phyloP scores from a whole-genome alignment of 495 filamentous ascomycete genomes.

The Pseudomonodictys pantanalensis region DNA sequence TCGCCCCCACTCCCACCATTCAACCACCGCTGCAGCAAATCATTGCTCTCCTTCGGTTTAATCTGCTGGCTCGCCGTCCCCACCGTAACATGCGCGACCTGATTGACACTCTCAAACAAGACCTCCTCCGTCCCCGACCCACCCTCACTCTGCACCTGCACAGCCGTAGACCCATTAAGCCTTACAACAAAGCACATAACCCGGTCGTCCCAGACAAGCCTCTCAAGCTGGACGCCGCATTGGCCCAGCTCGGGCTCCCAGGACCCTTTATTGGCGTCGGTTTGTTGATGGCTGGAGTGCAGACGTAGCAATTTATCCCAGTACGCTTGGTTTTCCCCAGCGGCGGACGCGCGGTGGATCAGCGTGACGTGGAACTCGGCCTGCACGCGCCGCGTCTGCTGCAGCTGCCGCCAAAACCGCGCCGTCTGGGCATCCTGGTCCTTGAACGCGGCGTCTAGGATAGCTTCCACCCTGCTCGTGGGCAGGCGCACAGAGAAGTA shows the following conservation, averaged over 20 bases:
- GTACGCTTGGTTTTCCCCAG: constrained; percentile 56
- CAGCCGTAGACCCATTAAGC: constrained; percentile 45
- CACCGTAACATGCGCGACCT: constrained; percentile 82
- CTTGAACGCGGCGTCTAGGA: constrained; percentile 68
- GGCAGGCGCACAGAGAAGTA: constrained; percentile 75
- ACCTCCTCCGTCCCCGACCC: constrained; percentile 42
- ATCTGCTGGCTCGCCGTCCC: constrained; percentile 69
- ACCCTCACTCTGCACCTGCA: constrained; percentile 14
- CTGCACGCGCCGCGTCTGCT: constrained; percentile 71
- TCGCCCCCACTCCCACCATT: constrained; percentile 49
- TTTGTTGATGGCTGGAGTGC: constrained; percentile 26
- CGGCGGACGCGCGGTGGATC: constrained; percentile 68
- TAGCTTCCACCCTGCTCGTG: constrained; percentile 53
- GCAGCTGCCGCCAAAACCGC: constrained; percentile 72
- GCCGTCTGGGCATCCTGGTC: constrained; percentile 47
- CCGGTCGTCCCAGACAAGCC: constrained; percentile 73
- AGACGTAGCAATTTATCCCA: constrained; percentile 65
- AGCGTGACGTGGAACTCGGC: constrained; percentile 89
- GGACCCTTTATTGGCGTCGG: neutral
- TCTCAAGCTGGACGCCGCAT: constrained; percentile 59
- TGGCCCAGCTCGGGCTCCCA: constrained; percentile 48
- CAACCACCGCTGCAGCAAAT: constrained; percentile 69
- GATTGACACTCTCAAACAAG: constrained; percentile 68
- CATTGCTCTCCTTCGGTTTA: constrained; percentile 93
- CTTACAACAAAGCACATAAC: constrained; percentile 86